Evolutionary conservation across 371 early-diverging fungal genomes (phyloP).

Genomic region (Capillidium heterosporum): DNA sequence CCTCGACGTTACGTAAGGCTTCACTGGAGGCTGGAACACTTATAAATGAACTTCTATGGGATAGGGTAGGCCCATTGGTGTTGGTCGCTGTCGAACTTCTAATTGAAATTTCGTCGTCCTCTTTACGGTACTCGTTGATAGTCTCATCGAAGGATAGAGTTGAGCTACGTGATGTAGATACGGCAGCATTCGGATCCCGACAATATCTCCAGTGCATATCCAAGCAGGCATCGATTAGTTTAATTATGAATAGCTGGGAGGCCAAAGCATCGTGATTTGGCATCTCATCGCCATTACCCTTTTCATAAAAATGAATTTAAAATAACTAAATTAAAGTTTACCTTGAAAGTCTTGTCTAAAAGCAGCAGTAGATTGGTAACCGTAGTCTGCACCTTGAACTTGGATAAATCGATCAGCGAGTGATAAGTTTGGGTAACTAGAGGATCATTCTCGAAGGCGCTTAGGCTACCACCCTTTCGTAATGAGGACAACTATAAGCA

Average conservation of each 20-base stretch:
- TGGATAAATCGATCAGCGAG: constrained; percentile 42
- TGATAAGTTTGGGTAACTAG: constrained; percentile 43
- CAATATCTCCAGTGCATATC: constrained; percentile 48
- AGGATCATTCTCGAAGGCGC: constrained; percentile 39
- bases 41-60: constrained; percentile 7
- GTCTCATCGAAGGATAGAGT: neutral
- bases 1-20: constrained; percentile 17
- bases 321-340: constrained; percentile 10
- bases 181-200: constrained; percentile 16
- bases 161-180: neutral
- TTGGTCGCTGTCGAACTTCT: constrained; percentile 8
- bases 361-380: constrained; percentile 26
- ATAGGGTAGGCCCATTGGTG: constrained; percentile 4
- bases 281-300: neutral
- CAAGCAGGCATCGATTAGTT: constrained; percentile 51
- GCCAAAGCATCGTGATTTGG: constrained; percentile 27
- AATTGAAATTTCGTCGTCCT: constrained; percentile 12
- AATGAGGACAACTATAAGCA: constrained; percentile 13
- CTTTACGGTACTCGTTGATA: neutral
- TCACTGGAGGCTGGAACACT: constrained; percentile 11
- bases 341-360: constrained; percentile 42
- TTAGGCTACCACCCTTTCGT: constrained; percentile 28
- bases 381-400: constrained; percentile 35
- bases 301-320: neutral
- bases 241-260: constrained; percentile 51